These are phyloP conservation scores for Stephanodiscus minutulus DNA, from an alignment of 108 stramenopile species.

Conservation along the genomic window DNA sequence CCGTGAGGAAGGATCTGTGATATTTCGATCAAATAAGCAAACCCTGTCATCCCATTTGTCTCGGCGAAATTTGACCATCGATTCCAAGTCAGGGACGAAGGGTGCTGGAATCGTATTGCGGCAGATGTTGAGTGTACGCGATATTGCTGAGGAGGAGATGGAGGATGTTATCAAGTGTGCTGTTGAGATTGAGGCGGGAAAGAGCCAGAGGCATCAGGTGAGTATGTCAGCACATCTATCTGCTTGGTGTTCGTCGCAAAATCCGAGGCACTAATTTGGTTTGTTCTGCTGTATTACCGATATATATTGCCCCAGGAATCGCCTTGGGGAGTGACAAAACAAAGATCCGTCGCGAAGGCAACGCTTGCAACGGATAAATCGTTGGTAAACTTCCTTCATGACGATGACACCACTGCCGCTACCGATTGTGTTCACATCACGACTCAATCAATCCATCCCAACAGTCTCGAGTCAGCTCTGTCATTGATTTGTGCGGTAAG, in stretches of 20 bases:
- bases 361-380: constrained; percentile 58
- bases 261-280: not conserved
- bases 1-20: constrained; percentile 72
- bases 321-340: constrained; percentile 51
- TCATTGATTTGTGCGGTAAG: constrained; percentile 73
- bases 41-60: constrained; percentile 58
- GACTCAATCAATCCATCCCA: constrained; percentile 70
- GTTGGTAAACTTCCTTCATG: constrained; percentile 48
- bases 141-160: constrained; percentile 67
- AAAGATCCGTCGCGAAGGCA: not conserved
- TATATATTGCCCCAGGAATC: constrained; percentile 45
- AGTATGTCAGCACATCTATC: constrained; percentile 9
- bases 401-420: not conserved
- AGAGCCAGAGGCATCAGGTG: constrained; percentile 62
- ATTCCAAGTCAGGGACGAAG: constrained; percentile 58
- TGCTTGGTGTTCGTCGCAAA: not conserved
- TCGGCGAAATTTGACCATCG: constrained; percentile 56
- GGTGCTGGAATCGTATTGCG: constrained; percentile 76
- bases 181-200: constrained; percentile 85
- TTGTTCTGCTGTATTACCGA: not conserved
- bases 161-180: constrained; percentile 80
- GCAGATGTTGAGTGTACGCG: constrained; percentile 82
- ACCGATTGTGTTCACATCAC: constrained; percentile 36
- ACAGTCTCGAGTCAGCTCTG: constrained; percentile 76
- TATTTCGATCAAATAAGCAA: constrained; percentile 76